Conservation (phyloP, 352 stramenopile species). For the Phytophthora tubulina region DNA sequence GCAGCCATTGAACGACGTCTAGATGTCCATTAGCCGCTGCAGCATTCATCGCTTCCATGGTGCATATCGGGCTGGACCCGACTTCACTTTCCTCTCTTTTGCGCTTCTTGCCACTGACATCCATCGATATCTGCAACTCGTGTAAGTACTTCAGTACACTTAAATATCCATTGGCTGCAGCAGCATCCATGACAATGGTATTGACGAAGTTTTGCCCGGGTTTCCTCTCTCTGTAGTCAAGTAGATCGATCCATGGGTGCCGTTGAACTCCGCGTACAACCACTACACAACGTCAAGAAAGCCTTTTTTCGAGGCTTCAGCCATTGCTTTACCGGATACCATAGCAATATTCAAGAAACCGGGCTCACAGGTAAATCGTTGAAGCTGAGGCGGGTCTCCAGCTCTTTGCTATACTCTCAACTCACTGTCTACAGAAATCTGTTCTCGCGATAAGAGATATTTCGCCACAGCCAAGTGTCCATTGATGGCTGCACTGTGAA, state of each 20-base stretch:
- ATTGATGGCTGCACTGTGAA: neutral
- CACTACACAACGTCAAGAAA: neutral
- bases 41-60: too few species aligned
- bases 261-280: neutral
- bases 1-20: too few species aligned
- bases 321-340: neutral
- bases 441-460: neutral
- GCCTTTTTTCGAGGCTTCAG: neutral
- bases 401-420: neutral
- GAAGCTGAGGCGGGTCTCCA: neutral
- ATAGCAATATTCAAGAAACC: too few species aligned
- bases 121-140: too few species aligned
- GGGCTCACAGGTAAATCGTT: neutral
- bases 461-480: conserved; percentile 3
- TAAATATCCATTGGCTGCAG: too few species aligned
- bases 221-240: neutral
- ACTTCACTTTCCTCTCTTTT: too few species aligned
- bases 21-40: too few species aligned
- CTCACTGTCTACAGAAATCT: neutral
- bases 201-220: too few species aligned
- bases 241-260: neutral
- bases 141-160: too few species aligned
- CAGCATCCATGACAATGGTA: too few species aligned
- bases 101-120: too few species aligned
- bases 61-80: too few species aligned